Evolutionary conservation across 129 eudicot genomes (phyloP).

Genomic region (Silybum marianum): DNA sequence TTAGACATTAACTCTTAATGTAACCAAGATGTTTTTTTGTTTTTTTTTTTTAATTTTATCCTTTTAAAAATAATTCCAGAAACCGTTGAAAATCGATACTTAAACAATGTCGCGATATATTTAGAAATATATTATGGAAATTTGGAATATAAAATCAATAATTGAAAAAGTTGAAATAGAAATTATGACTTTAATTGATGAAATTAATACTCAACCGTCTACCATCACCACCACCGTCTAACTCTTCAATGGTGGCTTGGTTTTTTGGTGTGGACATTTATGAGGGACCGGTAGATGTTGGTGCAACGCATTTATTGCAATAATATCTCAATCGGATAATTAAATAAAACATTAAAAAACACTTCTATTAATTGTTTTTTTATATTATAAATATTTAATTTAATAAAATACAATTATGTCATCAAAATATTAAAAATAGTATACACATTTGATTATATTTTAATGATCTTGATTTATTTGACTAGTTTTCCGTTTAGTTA

Average conservation of each 20-base stretch:
- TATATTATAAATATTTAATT: too few species aligned
- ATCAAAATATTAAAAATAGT: too few species aligned
- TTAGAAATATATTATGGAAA: not conserved
- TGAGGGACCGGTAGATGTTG: slow-evolving; percentile 33
- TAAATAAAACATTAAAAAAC: too few species aligned
- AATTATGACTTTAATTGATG: slow-evolving; percentile 21
- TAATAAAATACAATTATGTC: too few species aligned
- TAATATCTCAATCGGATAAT: not conserved
- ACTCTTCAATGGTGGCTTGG: slow-evolving; percentile 31
- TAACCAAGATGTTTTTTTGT: not conserved
- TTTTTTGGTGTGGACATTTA: slow-evolving; percentile 34
- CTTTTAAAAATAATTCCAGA: too few species aligned
- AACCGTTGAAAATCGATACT: not conserved
- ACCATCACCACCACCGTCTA: slow-evolving; percentile 26
- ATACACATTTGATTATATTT: too few species aligned
- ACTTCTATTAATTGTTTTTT: too few species aligned
- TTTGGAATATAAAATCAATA: not conserved
- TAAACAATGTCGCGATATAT: not conserved
- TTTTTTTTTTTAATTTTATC: too few species aligned
- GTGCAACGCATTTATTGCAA: slow-evolving; percentile 33
- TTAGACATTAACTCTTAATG: not conserved
- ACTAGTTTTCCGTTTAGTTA: too few species aligned
- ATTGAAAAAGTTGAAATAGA: not conserved
- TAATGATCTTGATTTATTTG: too few species aligned
- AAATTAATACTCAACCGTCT: slow-evolving; percentile 35